phyloP scores from a whole-genome alignment of 2,329 filamentous ascomycete species.

The Hypoxylon sp. region DNA sequence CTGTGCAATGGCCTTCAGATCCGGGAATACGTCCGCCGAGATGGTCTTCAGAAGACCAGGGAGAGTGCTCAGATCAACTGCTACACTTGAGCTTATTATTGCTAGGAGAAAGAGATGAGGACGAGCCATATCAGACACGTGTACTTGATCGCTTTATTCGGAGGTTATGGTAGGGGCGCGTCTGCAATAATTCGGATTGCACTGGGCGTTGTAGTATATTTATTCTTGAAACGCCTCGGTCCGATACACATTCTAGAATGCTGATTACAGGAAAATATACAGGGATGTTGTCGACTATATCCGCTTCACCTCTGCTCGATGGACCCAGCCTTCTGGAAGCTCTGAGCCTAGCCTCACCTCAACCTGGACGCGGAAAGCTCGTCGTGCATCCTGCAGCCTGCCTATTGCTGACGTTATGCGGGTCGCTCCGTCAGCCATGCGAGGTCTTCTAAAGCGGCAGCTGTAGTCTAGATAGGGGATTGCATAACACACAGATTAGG shows the following conservation, averaged over 20 bases:
- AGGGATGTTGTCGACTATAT: background rate
- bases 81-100: constrained; percentile 12
- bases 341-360: background rate
- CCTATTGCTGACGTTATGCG: constrained; percentile 18
- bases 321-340: background rate
- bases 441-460: background rate
- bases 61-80: constrained; percentile 30
- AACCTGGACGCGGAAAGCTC: background rate
- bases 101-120: constrained; percentile 15
- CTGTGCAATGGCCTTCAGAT: constrained; percentile 22
- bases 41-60: constrained; percentile 27
- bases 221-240: background rate
- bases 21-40: constrained; percentile 33
- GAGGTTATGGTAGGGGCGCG: background rate
- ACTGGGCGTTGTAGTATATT: constrained; percentile 1
- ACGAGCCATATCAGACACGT: constrained; percentile 16
- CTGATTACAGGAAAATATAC: background rate
- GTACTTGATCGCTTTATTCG: background rate
- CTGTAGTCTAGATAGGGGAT: background rate
- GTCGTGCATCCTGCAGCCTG: background rate
- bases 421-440: constrained; percentile 8
- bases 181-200: background rate
- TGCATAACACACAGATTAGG: background rate
- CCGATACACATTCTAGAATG: constrained; percentile 1
- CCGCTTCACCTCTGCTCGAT: background rate